Evolutionary conservation across 768 basidiomycete genomes (phyloP).

Genomic region (Pleurotus salmoneostramineus): DNA sequence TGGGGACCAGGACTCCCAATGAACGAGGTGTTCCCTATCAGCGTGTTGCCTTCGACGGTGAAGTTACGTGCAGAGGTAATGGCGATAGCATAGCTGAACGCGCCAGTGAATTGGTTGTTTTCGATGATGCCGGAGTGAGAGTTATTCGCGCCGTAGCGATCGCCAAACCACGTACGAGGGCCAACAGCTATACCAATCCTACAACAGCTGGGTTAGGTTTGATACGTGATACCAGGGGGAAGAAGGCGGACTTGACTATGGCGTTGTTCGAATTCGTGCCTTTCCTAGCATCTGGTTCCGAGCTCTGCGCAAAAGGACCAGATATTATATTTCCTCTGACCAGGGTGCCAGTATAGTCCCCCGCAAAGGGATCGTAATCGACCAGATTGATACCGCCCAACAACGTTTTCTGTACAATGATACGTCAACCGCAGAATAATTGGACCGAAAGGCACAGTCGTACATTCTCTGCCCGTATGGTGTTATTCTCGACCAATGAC

Average conservation of each 20-base stretch:
- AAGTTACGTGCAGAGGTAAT: constrained; percentile 63
- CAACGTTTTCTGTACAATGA: constrained; percentile 48
- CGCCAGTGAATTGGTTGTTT: constrained; percentile 58
- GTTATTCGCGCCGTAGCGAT: constrained; percentile 46
- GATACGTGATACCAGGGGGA: no score
- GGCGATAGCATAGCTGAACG: constrained; percentile 74
- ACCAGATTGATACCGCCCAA: constrained; percentile 81
- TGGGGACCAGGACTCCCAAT: constrained; percentile 67
- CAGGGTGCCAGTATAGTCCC: constrained; percentile 59
- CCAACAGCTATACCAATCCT: constrained; percentile 83
- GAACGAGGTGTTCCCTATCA: constrained; percentile 71
- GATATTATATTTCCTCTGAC: constrained; percentile 64
- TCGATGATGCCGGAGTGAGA: constrained; percentile 49
- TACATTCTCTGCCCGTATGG: constrained; percentile 68
- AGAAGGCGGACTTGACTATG: constrained; percentile 61
- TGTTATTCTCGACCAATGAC: constrained; percentile 70
- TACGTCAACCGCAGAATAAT: constrained; percentile 9
- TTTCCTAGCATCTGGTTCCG: constrained; percentile 29
- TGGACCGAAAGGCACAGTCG: no score
- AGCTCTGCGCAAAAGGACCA: constrained; percentile 63
- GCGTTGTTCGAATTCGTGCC: constrained; percentile 57
- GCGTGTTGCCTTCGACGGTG: constrained; percentile 55
- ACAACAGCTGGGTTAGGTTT: no score
- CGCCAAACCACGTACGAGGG: constrained; percentile 72
- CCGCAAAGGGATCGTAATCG: constrained; percentile 64